Evolutionary conservation across 306 rosid species (phyloP), one percentile per base, ranked within the genome.

Genomic region (Pyrus pyrifolia): DNA sequence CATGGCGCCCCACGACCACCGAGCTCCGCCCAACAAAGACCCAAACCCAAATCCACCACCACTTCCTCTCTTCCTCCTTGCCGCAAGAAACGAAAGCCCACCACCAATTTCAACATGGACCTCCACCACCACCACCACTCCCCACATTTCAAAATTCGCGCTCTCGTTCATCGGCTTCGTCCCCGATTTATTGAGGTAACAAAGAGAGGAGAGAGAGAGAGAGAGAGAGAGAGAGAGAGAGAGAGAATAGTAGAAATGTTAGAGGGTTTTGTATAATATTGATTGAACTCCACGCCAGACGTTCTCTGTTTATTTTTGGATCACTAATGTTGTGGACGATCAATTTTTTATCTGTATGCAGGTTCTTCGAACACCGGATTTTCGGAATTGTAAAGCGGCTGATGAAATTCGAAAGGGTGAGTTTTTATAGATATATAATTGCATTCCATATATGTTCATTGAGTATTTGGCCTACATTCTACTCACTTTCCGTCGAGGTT

Each of bases 381-480:
- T 82, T 72, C 89, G 87, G 72, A 82, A 85, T 53, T 70, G 91
- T 86, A 82, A 85, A 84, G 93, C 89, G 23, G 86, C 91, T 67
- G 71, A 76, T 15, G 92, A 93, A 83, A 90, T 93, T 83, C 88
- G 52, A 73, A 82, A 87, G 75, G 74, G 96, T 90, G 84, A 85
- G 93, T 70, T 72, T 23, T 70, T 77, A 62, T 10, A 63, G 35
- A 68, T 29, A 31, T 44, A 31, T 29, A 22, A 27, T 35, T 76
- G 12, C 27, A 73, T 44, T 25, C 19, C 31, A 19, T 74, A n/a
- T 44, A 5, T 11, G 11, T 29, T 49, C 62, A 42, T 70, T 19
- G 11, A 52, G 21, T 9, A 15, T 11, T 49, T 68, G 44, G 61
- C 60, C 27, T 27, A 70, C 53, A 22, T 8, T 27, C 11, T 5